phyloP scores from a whole-genome alignment of 2,329 filamentous ascomycete species.

The Aureobasidium mangrovei region DNA sequence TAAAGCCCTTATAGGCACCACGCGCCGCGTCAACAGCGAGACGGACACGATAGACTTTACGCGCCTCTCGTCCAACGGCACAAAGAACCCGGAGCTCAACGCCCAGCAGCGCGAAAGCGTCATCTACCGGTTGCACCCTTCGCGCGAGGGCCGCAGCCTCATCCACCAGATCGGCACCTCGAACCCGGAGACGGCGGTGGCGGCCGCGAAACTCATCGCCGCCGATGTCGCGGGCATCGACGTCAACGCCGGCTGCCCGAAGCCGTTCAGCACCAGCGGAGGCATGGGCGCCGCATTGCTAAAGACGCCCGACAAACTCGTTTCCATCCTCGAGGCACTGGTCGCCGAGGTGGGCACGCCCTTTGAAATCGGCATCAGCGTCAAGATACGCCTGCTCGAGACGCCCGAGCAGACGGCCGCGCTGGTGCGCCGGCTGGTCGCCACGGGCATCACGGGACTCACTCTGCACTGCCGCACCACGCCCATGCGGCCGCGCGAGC shows the following conservation, averaged over 20 bases:
- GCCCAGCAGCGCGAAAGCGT: slow-evolving; percentile 52
- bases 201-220: slow-evolving; percentile 76
- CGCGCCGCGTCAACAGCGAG: slow-evolving; percentile 63
- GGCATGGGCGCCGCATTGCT: slow-evolving; percentile 95
- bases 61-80: slow-evolving; percentile 62
- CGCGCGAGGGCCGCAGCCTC: slow-evolving; percentile 61
- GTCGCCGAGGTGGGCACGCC: slow-evolving; percentile 68
- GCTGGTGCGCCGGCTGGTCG: slow-evolving; percentile 68
- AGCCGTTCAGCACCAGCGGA: slow-evolving; percentile 85
- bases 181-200: slow-evolving; percentile 70
- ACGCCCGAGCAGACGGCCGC: slow-evolving; percentile 65
- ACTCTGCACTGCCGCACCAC: slow-evolving; percentile 95
- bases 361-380: slow-evolving; percentile 85
- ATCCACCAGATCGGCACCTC: slow-evolving; percentile 92
- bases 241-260: slow-evolving; percentile 96
- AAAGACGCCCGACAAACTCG: slow-evolving; percentile 72
- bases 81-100: slow-evolving; percentile 46
- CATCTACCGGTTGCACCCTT: slow-evolving; percentile 77
- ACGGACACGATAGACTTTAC: slow-evolving; percentile 80
- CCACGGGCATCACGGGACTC: slow-evolving; percentile 82
- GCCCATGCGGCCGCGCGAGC: slow-evolving; percentile 85
- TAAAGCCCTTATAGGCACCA: slow-evolving; percentile 79
- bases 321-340: slow-evolving; percentile 72
- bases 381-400: slow-evolving; percentile 87
- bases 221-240: slow-evolving; percentile 88